These are phyloP conservation scores for Camellia oleifera DNA, from an alignment of 179 eudicot genomes.

Conservation along the genomic window DNA sequence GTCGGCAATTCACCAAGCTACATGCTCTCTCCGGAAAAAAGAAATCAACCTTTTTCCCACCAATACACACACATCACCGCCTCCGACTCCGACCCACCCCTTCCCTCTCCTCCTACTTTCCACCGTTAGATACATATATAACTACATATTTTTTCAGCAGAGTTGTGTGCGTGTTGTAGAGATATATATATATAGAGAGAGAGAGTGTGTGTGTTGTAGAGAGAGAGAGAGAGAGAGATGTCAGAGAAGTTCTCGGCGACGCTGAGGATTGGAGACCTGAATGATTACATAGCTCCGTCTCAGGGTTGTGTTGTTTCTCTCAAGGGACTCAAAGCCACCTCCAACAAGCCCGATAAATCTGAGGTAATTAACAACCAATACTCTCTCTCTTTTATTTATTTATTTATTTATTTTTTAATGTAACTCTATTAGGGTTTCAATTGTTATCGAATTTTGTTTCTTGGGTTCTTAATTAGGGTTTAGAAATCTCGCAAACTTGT, in stretches of 20 bases:
- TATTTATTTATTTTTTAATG: too few species aligned
- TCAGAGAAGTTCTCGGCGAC: constrained; percentile 80
- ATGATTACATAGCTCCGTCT: constrained; percentile 84
- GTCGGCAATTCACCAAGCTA: not conserved
- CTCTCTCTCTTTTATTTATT: too few species aligned
- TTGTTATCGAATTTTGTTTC: not conserved
- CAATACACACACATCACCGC: not conserved
- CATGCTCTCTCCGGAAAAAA: too few species aligned
- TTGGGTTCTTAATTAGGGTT: constrained; percentile 4
- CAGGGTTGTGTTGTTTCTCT: constrained; percentile 83
- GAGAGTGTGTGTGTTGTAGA: not conserved
- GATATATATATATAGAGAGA: not conserved
- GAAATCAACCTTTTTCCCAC: not conserved
- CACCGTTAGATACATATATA: not conserved
- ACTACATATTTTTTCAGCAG: not conserved
- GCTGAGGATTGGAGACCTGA: constrained; percentile 72
- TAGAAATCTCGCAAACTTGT: not conserved
- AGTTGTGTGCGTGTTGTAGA: not conserved
- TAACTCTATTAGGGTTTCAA: not conserved
- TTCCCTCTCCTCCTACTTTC: not conserved
- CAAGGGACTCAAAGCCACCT: constrained; percentile 30
- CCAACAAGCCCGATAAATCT: constrained; percentile 19
- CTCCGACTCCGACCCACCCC: not conserved
- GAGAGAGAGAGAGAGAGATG: constrained; percentile 34
- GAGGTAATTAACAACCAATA: constrained; percentile 28